Evolutionary conservation across 2,329 filamentous ascomycete genomes (phyloP).

Genomic region (Claviceps sp.): DNA sequence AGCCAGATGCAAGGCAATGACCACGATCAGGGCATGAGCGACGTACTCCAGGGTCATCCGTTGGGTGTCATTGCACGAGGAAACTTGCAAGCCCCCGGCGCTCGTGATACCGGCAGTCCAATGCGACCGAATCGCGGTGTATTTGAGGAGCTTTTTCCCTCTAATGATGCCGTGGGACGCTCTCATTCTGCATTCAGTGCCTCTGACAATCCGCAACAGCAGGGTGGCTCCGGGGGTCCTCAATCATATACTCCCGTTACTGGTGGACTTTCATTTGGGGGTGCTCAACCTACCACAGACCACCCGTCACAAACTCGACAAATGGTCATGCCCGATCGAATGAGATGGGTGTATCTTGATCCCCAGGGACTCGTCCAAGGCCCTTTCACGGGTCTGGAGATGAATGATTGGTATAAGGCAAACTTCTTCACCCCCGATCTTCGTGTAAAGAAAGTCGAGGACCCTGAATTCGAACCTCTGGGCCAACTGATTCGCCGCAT

Average conservation of each 20-base stretch:
- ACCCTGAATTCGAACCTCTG: slow-evolving; percentile 84
- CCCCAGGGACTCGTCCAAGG: slow-evolving; percentile 86
- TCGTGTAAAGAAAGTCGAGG: slow-evolving; percentile 88
- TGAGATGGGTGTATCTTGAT: slow-evolving; percentile 97
- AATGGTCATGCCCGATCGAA: slow-evolving; percentile 98
- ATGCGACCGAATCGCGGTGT: slow-evolving; percentile 39
- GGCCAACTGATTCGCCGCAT: slow-evolving; percentile 91
- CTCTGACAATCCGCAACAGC: slow-evolving; percentile 23
- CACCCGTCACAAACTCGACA: slow-evolving; percentile 62
- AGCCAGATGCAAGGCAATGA: slow-evolving; percentile 73
- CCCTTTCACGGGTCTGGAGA: slow-evolving; percentile 90
- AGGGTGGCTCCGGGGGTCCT: slow-evolving; percentile 18
- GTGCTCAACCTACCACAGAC: slow-evolving; percentile 28
- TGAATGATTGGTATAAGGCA: slow-evolving; percentile 99
- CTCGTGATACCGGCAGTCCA: slow-evolving; percentile 46
- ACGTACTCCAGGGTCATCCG: slow-evolving; percentile 43
- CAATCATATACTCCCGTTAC: slow-evolving; percentile 24
- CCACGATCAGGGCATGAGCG: slow-evolving; percentile 45
- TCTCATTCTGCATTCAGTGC: slow-evolving; percentile 24
- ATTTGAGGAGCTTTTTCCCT: slow-evolving; percentile 42
- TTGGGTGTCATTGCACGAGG: slow-evolving; percentile 55
- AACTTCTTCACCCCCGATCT: slow-evolving; percentile 94
- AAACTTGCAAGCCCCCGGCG: slow-evolving; percentile 35
- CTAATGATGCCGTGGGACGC: slow-evolving; percentile 17
- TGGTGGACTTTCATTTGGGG: slow-evolving; percentile 22